Evolutionary conservation across 148 eudicot species (phyloP).

Genomic region (Chenopodium berlandieri): DNA sequence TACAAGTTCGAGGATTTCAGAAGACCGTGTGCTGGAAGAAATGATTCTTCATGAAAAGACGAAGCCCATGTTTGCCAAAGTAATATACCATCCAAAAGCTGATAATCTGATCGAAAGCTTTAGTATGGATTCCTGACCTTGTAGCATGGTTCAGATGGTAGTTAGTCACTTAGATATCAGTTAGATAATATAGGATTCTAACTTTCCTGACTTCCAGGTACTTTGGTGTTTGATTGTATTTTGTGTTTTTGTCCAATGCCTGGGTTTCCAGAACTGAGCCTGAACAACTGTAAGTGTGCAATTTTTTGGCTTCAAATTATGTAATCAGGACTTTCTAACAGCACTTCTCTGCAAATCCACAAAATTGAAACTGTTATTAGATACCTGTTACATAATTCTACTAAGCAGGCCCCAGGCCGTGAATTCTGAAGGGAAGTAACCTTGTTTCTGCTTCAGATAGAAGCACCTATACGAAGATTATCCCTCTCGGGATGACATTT

Average conservation of each 20-base stretch:
- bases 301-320: not conserved
- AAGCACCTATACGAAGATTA: slow-evolving; percentile 66
- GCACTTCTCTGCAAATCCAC: not conserved
- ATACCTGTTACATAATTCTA: not conserved
- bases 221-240: not conserved
- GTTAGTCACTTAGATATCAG: not conserved
- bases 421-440: not conserved
- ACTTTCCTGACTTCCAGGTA: not conserved
- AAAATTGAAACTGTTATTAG: not conserved
- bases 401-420: not conserved
- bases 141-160: not conserved
- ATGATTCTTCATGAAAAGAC: slow-evolving; percentile 44
- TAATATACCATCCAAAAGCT: slow-evolving; percentile 48
- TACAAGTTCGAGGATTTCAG: slow-evolving; percentile 14
- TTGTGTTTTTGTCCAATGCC: not conserved
- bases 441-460: no score
- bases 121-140: slow-evolving; percentile 20
- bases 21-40: slow-evolving; percentile 49
- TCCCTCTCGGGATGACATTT: slow-evolving; percentile 81
- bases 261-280: not conserved
- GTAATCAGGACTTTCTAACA: not conserved
- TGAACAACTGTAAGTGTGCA: not conserved
- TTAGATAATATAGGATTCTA: not conserved
- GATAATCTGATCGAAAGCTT: slow-evolving; percentile 39
- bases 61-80: slow-evolving; percentile 42